Conservation (phyloP, 176 grass and related monocot genomes). For the Oryza longistaminata region DNA sequence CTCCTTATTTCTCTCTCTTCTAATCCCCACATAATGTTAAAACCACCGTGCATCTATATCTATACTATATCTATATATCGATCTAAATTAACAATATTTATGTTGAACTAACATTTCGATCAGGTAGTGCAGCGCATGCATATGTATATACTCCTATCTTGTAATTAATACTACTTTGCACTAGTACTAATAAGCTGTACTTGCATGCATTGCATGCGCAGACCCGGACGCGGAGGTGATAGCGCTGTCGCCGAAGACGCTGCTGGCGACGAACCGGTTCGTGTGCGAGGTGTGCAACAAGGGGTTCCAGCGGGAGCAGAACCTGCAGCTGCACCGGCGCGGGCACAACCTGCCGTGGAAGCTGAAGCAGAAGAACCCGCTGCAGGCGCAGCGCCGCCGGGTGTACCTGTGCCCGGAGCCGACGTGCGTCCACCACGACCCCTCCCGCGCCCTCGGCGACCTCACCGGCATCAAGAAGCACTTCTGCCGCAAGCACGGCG, state of each 20-base stretch:
- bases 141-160: neutral
- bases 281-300: slow-evolving; percentile 99
- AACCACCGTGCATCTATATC: slow-evolving; percentile 1
- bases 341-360: slow-evolving; percentile 99
- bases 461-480: slow-evolving; percentile 99
- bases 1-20: neutral
- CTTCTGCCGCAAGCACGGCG: slow-evolving; percentile 98
- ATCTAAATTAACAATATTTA: neutral
- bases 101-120: neutral
- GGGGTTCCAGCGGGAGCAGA: slow-evolving; percentile 95
- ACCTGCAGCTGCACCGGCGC: slow-evolving; percentile 97
- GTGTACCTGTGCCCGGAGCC: slow-evolving; percentile 99
- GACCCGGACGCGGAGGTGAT: slow-evolving; percentile 98
- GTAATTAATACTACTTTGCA: no score
- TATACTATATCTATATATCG: neutral
- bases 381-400: slow-evolving; percentile 54
- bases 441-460: slow-evolving; percentile 80
- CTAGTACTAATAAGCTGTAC: no score
- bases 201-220: slow-evolving; percentile 6
- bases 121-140: neutral
- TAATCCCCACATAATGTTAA: slow-evolving; percentile 12
- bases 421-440: slow-evolving; percentile 94
- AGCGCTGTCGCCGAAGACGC: slow-evolving; percentile 79
- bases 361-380: slow-evolving; percentile 83
- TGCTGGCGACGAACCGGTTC: slow-evolving; percentile 95